Evolutionary conservation across 2,329 filamentous ascomycete genomes (phyloP).

Genomic region (Lojkania enalia): DNA sequence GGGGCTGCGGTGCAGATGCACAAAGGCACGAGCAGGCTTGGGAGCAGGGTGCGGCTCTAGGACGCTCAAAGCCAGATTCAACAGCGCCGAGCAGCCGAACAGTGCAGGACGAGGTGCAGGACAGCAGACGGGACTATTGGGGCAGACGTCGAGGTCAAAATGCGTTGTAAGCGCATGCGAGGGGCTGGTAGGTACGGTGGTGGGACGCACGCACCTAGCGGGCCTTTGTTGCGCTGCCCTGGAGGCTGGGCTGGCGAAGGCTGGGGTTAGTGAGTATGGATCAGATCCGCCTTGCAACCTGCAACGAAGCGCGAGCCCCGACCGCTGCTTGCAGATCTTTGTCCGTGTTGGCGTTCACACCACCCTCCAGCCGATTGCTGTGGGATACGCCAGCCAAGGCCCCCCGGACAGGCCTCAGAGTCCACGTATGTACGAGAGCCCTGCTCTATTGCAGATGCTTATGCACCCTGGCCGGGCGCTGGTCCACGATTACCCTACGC

Average conservation of each 20-base stretch:
- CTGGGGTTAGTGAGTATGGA: constrained; percentile 32
- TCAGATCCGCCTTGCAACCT: constrained; percentile 33
- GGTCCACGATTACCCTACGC: no score
- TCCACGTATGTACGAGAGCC: no score
- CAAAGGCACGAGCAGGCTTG: constrained; percentile 32
- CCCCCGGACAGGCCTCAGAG: no score
- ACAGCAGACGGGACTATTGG: constrained; percentile 24
- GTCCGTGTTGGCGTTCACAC: constrained; percentile 14
- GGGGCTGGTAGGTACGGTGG: constrained; percentile 27
- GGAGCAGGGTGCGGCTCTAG: constrained; percentile 32
- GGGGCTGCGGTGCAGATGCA: constrained; percentile 29
- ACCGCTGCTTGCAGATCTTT: constrained; percentile 24
- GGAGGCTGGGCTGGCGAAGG: constrained; percentile 26
- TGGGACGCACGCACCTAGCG: constrained; percentile 22
- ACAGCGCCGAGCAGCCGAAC: constrained; percentile 16
- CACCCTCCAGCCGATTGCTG: not conserved
- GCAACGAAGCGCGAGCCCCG: constrained; percentile 17
- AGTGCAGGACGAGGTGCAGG: constrained; percentile 22
- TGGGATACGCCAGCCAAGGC: constrained; percentile 11
- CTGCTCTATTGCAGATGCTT: no score
- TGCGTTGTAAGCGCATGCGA: constrained; percentile 36
- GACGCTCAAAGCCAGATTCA: constrained; percentile 27
- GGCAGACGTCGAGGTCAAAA: constrained; percentile 26
- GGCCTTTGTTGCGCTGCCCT: constrained; percentile 31
- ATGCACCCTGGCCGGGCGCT: no score